Percentiles rank a stretch among this genome's conserved stretches.
Conservation (phyloP, 352 stramenopile species). For the Elongisporangium undulatum region DNA sequence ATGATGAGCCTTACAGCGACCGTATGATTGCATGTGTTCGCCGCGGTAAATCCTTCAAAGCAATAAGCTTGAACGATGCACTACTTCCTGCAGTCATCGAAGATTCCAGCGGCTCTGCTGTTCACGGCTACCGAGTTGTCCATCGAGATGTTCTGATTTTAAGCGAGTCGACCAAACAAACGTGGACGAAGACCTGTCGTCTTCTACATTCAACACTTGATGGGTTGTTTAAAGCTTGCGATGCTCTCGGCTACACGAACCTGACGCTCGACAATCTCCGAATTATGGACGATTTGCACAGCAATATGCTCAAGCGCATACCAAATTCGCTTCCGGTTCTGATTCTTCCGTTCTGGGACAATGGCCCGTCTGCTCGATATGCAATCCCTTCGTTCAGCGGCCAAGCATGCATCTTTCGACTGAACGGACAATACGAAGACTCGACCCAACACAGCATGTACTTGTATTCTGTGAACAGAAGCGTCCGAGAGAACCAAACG, state of each 20-base stretch:
- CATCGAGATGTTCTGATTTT: no score
- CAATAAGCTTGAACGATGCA: slow-evolving; percentile 1
- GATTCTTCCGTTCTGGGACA: slow-evolving; percentile 2
- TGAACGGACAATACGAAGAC: not conserved
- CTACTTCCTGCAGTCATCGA: not conserved
- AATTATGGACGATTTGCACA: slow-evolving; percentile 18
- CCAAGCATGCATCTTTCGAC: slow-evolving; percentile 1
- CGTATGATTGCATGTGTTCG: slow-evolving; percentile 11
- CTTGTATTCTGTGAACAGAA: not conserved
- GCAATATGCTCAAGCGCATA: slow-evolving; percentile 17
- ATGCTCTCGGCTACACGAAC: no score
- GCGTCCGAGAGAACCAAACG: not conserved
- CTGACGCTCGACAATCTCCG: slow-evolving; percentile 5
- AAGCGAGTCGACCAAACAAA: no score
- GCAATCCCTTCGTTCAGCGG: not conserved
- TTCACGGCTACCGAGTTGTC: no score
- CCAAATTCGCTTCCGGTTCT: slow-evolving; percentile 1
- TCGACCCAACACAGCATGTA: not conserved
- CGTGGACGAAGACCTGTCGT: no score
- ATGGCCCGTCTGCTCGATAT: slow-evolving; percentile 2
- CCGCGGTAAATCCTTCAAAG: slow-evolving; percentile 3
- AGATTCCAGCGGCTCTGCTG: no score
- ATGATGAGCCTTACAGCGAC: slow-evolving; percentile 16
- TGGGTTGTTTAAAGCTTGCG: no score
- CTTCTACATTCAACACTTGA: no score